Evolutionary conservation across 495 filamentous ascomycete genomes (phyloP).

Genomic region (Podospora sp.): DNA sequence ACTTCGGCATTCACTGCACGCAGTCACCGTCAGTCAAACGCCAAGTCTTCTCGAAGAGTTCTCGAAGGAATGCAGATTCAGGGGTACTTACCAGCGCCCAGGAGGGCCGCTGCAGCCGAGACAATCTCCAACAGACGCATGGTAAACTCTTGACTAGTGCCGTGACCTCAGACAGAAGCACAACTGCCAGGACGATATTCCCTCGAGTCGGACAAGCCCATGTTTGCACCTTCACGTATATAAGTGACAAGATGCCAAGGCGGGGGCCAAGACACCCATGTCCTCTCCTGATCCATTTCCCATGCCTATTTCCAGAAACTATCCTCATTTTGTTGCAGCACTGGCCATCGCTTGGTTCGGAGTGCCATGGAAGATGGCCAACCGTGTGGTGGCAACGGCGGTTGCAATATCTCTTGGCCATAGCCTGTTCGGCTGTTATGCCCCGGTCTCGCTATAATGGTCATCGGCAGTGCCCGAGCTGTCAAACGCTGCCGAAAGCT

Average conservation of each 20-base stretch:
- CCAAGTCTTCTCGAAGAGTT: background rate
- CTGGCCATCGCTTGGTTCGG: background rate
- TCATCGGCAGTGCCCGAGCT: background rate
- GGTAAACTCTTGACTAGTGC: background rate
- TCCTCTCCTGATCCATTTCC: background rate
- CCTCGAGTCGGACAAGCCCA: background rate
- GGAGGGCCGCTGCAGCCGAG: conserved; percentile 27
- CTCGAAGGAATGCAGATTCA: background rate
- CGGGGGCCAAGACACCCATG: background rate
- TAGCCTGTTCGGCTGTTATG: background rate
- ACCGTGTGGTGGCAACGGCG: background rate
- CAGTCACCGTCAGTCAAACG: background rate
- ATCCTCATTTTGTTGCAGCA: background rate
- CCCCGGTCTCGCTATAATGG: background rate
- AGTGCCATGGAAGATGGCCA: background rate
- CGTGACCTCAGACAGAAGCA: background rate
- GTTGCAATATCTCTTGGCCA: background rate
- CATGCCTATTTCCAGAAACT: background rate
- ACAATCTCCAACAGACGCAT: conserved; percentile 33
- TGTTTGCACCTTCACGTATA: background rate
- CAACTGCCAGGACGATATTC: background rate
- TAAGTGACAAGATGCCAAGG: background rate
- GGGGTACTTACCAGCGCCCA: conserved; percentile 18
- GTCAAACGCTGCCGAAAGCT: background rate
- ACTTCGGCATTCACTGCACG: conserved; percentile 23